phyloP scores from a whole-genome alignment of 2,329 filamentous ascomycete genomes.

The Gliomastix tumulicola region DNA sequence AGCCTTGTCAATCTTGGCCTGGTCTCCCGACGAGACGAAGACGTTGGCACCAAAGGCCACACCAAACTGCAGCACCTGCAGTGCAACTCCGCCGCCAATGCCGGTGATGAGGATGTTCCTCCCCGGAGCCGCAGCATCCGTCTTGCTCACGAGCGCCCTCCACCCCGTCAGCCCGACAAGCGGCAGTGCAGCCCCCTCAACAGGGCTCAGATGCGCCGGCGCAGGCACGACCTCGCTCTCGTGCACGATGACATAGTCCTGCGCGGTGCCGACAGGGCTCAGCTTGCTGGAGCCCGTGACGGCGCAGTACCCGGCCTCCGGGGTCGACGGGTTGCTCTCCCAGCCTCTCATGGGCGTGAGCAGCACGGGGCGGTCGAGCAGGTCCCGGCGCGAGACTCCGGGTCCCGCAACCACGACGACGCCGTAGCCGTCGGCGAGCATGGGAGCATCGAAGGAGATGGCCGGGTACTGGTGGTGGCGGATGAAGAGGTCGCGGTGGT shows the following conservation, averaged over 20 bases:
- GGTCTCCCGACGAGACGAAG: slow-evolving; percentile 72
- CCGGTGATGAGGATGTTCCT: slow-evolving; percentile 80
- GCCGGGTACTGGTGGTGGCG: slow-evolving; percentile 87
- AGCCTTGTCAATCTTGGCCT: slow-evolving; percentile 70
- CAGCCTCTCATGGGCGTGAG: slow-evolving; percentile 75
- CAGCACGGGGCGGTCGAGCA: slow-evolving; percentile 63
- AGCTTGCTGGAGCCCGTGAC: slow-evolving; percentile 64
- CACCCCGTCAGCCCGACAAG: slow-evolving; percentile 83
- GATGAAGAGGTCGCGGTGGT: slow-evolving; percentile 93
- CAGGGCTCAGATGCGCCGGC: slow-evolving; percentile 63
- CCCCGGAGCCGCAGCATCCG: slow-evolving; percentile 53
- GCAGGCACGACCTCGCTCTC: slow-evolving; percentile 69
- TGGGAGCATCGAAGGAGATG: slow-evolving; percentile 69
- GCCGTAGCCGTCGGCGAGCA: slow-evolving; percentile 80
- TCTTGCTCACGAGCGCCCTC: slow-evolving; percentile 79
- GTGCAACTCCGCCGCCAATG: slow-evolving; percentile 85
- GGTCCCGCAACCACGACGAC: slow-evolving; percentile 60
- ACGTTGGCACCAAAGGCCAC: slow-evolving; percentile 67
- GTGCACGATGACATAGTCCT: slow-evolving; percentile 65
- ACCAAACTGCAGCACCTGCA: slow-evolving; percentile 75
- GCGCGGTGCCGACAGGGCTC: slow-evolving; percentile 59
- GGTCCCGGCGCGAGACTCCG: slow-evolving; percentile 19
- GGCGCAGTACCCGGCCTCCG: slow-evolving; percentile 53
- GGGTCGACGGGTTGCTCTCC: slow-evolving; percentile 63
- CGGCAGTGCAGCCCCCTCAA: slow-evolving; percentile 77